These are phyloP conservation scores for Xylariaceae sp. DNA, from an alignment of 2,329 filamentous ascomycete genomes.

Conservation along the genomic window DNA sequence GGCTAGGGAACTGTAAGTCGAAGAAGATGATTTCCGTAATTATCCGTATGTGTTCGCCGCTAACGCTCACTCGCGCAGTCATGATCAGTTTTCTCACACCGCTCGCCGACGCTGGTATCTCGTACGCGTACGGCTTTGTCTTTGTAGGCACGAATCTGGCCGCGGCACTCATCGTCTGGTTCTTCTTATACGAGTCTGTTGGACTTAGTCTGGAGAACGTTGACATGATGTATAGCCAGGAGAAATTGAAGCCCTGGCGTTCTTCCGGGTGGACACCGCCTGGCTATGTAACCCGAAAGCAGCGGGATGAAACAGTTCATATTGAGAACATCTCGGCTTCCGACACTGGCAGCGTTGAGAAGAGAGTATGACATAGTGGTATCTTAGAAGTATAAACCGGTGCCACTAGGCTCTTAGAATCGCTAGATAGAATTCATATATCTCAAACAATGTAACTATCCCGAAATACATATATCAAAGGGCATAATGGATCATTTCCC, in stretches of 20 bases:
- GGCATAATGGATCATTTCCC: neutral
- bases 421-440: neutral
- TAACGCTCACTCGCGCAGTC: conserved; percentile 41
- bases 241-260: conserved; percentile 61
- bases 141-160: conserved; percentile 65
- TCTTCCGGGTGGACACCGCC: conserved; percentile 56
- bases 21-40: conserved; percentile 9
- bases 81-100: conserved; percentile 70
- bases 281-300: conserved; percentile 46
- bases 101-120: conserved; percentile 63
- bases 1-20: conserved; percentile 59
- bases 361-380: neutral
- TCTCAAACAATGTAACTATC: neutral
- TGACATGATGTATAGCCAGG: conserved; percentile 69
- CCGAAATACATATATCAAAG: neutral
- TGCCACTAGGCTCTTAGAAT: too few relatives aligned
- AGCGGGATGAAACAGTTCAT: conserved; percentile 14
- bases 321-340: neutral
- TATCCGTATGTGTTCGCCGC: neutral
- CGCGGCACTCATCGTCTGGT: conserved; percentile 64
- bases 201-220: conserved; percentile 71
- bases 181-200: conserved; percentile 70
- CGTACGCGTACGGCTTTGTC: conserved; percentile 67
- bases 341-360: neutral
- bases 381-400: neutral